A percentile compares a stretch with the other conserved stretches of the same genome.
Conservation (phyloP, 2,329 filamentous ascomycete species). For the Fusarium sp. region DNA sequence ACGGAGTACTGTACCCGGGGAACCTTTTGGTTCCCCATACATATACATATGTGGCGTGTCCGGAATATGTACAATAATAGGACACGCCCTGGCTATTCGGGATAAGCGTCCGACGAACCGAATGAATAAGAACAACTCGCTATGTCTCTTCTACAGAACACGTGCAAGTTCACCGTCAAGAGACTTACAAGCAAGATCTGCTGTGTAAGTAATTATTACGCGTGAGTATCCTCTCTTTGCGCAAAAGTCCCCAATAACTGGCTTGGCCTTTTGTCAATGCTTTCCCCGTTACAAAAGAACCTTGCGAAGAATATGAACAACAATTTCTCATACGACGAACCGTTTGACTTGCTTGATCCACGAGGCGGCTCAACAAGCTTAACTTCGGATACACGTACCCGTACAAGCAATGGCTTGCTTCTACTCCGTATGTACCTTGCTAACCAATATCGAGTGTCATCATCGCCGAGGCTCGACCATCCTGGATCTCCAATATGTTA, state of each 20-base stretch:
- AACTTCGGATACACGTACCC: conserved; percentile 12
- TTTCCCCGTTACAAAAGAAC: conserved; percentile 27
- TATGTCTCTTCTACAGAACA: neutral
- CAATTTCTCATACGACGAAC: conserved; percentile 10
- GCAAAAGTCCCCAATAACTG: conserved; percentile 39
- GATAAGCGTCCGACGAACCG: conserved; percentile 23
- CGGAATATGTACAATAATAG: conserved; percentile 1
- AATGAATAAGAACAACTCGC: conserved; percentile 1
- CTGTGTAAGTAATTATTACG: conserved; percentile 31
- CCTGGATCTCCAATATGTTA: neutral
- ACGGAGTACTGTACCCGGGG: no score
- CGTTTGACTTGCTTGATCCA: conserved; percentile 22
- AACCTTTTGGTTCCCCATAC: conserved; percentile 15
- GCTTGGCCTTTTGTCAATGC: conserved; percentile 17
- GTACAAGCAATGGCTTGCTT: conserved; percentile 1
- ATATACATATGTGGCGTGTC: conserved; percentile 1
- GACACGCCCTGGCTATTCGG: conserved; percentile 26
- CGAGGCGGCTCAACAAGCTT: conserved; percentile 22
- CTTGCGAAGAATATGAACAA: conserved; percentile 17
- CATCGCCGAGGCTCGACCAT: neutral
- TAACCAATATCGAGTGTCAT: conserved; percentile 8
- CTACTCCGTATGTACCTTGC: neutral
- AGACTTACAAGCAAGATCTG: conserved; percentile 15
- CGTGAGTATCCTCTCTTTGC: conserved; percentile 28
- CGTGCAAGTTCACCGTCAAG: conserved; percentile 13